Evolutionary conservation across 106 monocot species (phyloP).

Genomic region (Chionographis japonica): DNA sequence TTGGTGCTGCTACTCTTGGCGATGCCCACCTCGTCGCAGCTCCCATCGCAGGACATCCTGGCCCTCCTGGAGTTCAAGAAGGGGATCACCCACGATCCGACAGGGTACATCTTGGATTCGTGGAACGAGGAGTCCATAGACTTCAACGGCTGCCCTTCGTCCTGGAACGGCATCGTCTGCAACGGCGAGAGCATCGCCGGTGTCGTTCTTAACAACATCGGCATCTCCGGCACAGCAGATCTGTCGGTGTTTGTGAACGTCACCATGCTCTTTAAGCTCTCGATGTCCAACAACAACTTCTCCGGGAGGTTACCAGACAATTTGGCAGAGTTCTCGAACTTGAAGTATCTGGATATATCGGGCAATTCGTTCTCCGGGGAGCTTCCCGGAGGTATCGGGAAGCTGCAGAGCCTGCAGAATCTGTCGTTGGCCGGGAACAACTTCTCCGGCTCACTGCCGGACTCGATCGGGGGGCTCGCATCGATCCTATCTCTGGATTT

Average conservation of each 20-base stretch:
- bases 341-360: conserved; percentile 78
- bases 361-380: conserved; percentile 65
- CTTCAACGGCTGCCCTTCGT: conserved; percentile 90
- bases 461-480: conserved; percentile 51
- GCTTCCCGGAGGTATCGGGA: conserved; percentile 54
- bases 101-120: conserved; percentile 71
- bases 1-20: conserved; percentile 30
- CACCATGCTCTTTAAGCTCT: conserved; percentile 71
- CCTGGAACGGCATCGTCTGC: conserved; percentile 95
- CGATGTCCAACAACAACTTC: conserved; percentile 69
- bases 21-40: conserved; percentile 41
- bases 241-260: conserved; percentile 59
- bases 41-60: conserved; percentile 75
- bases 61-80: conserved; percentile 90
- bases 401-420: conserved; percentile 68
- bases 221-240: conserved; percentile 46
- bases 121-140: conserved; percentile 97
- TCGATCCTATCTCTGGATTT: conserved; percentile 72
- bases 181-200: conserved; percentile 65
- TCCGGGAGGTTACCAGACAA: conserved; percentile 42
- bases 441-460: conserved; percentile 70
- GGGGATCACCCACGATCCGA: conserved; percentile 70
- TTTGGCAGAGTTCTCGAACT: conserved; percentile 41
- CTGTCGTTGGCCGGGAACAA: conserved; percentile 71
- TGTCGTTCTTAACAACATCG: conserved; percentile 60